These are phyloP conservation scores for Tylopilus vinaceipallidus DNA, from an alignment of 768 basidiomycete species.

Conservation along the genomic window DNA sequence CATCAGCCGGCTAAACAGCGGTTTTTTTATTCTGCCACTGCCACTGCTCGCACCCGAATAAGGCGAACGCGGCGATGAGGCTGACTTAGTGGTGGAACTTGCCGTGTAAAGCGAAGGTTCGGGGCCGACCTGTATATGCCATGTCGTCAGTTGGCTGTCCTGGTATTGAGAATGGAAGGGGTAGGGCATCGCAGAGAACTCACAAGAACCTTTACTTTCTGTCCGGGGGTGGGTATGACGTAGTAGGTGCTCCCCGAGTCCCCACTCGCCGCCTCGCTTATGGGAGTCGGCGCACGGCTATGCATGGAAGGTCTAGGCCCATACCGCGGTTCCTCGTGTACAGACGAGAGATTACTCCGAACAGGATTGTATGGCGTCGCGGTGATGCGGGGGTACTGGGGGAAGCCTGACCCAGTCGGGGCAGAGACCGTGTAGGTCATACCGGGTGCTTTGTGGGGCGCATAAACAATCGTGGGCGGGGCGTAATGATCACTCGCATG, in stretches of 20 bases:
- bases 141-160: slow-evolving; percentile 30
- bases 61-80: slow-evolving; percentile 46
- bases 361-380: slow-evolving; percentile 42
- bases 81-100: slow-evolving; percentile 57
- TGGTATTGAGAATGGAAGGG: slow-evolving; percentile 9
- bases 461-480: slow-evolving; percentile 58
- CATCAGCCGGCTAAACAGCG: slow-evolving; percentile 63
- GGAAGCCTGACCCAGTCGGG: slow-evolving; percentile 38
- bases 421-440: slow-evolving; percentile 72
- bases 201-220: slow-evolving; percentile 74
- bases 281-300: slow-evolving; percentile 37
- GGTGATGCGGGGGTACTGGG: slow-evolving; percentile 42
- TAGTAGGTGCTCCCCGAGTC: slow-evolving; percentile 74
- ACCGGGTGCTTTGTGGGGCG: slow-evolving; percentile 54
- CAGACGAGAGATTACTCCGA: slow-evolving; percentile 35
- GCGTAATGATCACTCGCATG: slow-evolving; percentile 51
- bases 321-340: slow-evolving; percentile 38
- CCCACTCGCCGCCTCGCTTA: slow-evolving; percentile 42
- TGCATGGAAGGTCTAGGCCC: slow-evolving; percentile 29
- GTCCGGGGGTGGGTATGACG: slow-evolving; percentile 66
- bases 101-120: slow-evolving; percentile 55
- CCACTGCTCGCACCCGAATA: slow-evolving; percentile 26
- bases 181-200: slow-evolving; percentile 32
- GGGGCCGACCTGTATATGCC: slow-evolving; percentile 35
- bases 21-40: slow-evolving; percentile 43